Evolutionary conservation across 2,329 filamentous ascomycete genomes (phyloP), one percentile per base, ranked within the genome.

Genomic region (Aspergillus viridinutans): DNA sequence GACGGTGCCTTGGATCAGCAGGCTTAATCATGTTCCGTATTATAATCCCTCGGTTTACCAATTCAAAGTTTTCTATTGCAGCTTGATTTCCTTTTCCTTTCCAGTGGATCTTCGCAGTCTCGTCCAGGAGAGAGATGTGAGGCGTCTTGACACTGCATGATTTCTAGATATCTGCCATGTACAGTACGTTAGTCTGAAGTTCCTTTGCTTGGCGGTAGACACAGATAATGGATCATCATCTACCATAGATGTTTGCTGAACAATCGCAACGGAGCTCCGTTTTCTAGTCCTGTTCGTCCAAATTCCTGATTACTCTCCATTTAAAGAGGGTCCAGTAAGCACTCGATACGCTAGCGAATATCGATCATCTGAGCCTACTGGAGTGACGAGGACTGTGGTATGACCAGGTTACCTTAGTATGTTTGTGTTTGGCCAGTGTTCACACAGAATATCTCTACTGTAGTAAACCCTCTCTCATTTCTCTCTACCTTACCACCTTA

Each of bases 1-100:
- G 92, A 97, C 75, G 83, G 83, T 61, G 83, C 69, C 28, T 61
- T 73, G 62, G 71, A 73, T 49, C 64, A 62, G 48, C 63, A 62
- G 52, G 58, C 68, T 55, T 64, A 69, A 64, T 69, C 69, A 69
- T 43, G 43, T 47, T 47, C 67, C 65, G 56, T 60, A 54, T 51
- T 48, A 56, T 54, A 55, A 57, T 56, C 42, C 42, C 51, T 58
- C 60, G 62, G 58, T 61, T 56, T 54, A 23, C 40, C 53, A 60
- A 47, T 58, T 60, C 53, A 56, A 59, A 49, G 4, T 50, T 35
- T 23, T 55, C 28, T 28, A 28, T 28, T 56, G 14, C 49, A 42
- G 26, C 40, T 40, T 32, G 32, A 28, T 55, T 48, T 48, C 49
- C 40, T 47, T 51, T 57, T n/a, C 48, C 51, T 54, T 51, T 54